These are phyloP conservation scores for Monilinia fructicola DNA, from an alignment of 2,329 filamentous ascomycete genomes.

Conservation along the genomic window DNA sequence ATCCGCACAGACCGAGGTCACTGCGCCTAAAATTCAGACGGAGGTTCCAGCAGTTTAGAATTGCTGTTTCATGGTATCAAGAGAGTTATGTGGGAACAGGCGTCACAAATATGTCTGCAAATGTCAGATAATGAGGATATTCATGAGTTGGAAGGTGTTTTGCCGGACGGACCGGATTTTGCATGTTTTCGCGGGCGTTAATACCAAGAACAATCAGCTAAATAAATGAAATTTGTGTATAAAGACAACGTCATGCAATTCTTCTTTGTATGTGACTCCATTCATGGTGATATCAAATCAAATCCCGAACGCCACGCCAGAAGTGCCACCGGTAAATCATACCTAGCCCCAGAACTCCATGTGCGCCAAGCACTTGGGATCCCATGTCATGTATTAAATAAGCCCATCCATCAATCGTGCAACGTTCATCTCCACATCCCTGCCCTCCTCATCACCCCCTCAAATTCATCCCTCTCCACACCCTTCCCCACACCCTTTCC, in stretches of 20 bases:
- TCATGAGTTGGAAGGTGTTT: slow-evolving; percentile 18
- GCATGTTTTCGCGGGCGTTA: slow-evolving; percentile 28
- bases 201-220: slow-evolving; percentile 14
- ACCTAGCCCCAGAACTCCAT: slow-evolving; percentile 2
- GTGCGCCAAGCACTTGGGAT: not conserved
- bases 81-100: slow-evolving; percentile 10
- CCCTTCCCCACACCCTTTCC: slow-evolving; percentile 69
- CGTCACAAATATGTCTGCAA: slow-evolving; percentile 13
- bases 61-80: slow-evolving; percentile 14
- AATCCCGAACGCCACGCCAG: slow-evolving; percentile 11
- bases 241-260: slow-evolving; percentile 14
- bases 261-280: not conserved
- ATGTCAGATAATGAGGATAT: slow-evolving; percentile 20
- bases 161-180: slow-evolving; percentile 25
- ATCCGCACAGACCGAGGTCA: slow-evolving; percentile 23
- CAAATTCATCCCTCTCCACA: slow-evolving; percentile 67
- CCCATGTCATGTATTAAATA: not conserved
- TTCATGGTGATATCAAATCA: not conserved
- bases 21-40: slow-evolving; percentile 29
- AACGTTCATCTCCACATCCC: slow-evolving; percentile 36
- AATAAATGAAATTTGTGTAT: slow-evolving; percentile 21
- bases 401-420: not conserved
- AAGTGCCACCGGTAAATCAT: not conserved
- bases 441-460: slow-evolving; percentile 39
- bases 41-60: slow-evolving; percentile 29